Percentiles rank a stretch among this genome's conserved stretches.
Conservation (phyloP, 2,329 filamentous ascomycete genomes). For the Dothideomycetidae sp. region DNA sequence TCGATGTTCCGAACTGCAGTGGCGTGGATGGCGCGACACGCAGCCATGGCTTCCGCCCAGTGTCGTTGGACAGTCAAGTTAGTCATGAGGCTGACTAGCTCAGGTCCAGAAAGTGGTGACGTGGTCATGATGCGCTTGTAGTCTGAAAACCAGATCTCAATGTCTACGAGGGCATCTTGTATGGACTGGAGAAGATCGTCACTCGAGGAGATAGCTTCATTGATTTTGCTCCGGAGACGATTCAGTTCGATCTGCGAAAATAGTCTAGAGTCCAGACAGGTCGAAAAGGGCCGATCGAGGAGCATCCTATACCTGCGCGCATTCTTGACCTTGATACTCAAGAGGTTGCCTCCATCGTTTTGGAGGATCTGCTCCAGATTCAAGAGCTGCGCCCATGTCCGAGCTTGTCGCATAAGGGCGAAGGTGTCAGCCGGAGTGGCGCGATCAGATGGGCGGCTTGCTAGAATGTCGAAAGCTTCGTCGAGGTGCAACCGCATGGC, state of each 20-base stretch:
- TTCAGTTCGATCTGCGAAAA: conserved; percentile 1
- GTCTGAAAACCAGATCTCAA: neutral
- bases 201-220: too few relatives aligned
- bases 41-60: conserved; percentile 4
- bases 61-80: conserved; percentile 3
- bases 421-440: neutral
- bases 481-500: neutral
- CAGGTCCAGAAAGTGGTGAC: neutral
- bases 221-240: conserved; percentile 1
- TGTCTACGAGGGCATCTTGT: neutral
- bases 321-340: conserved; percentile 1
- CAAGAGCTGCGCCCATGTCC: neutral
- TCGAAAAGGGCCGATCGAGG: conserved; percentile 1
- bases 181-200: neutral
- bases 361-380: conserved; percentile 1
- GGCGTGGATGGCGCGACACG: neutral
- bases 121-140: conserved; percentile 1
- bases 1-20: neutral
- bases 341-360: conserved; percentile 1
- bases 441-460: neutral
- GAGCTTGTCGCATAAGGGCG: conserved; percentile 1
- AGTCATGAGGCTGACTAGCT: neutral
- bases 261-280: neutral
- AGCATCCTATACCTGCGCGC: neutral
- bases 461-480: neutral